Base-by-base conservation (phyloP, 148 eudicot genomes). In the Camellia lanceoleosa region DNA sequence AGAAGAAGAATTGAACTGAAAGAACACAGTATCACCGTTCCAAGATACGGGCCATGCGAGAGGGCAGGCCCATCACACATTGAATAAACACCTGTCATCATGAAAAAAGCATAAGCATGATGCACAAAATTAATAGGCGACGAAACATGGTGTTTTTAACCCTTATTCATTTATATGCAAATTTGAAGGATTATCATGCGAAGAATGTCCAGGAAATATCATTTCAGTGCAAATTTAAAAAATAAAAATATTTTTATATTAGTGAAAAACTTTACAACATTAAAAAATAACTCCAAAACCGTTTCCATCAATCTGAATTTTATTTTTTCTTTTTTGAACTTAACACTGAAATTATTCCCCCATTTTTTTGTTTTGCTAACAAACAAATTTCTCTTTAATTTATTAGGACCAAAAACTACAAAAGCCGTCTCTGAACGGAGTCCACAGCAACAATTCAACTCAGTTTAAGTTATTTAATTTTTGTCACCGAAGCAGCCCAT, bases 41-140 rank as follows among this genome's bases (percentile, higher is more conserved):
- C 99, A 47, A 96, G 86, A 87, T 92, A 96, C 12, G 95, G 97
- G 67, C 98, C 99, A 11, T 94, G 93, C 44, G 99, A 94, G 54
- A 96, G 88, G 73, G 94, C 94, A 80, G 97, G 91, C 38, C 87
- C 93, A 85, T 96, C 98, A 78, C 97, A 93, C 74, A 92, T 77
- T 71, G 87, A 77, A 89, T 96, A 96, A 70, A 88, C 97, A 89
- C 92, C 99, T 96, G 90, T 76, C 68, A 68, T 61, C 64, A 70
- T 5, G 15, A 73, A 88, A 56, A 18, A 74, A 62, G 5, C 38
- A 81, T 42, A 52, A 76, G 61, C 43, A 64, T 52, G 56, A 58
- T 43, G 41, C 70, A 47, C 49, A 14, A 60, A 59, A 73, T 23
- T n/a, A 41, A 43, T n/a, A 23, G 14, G 20, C n/a, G 18, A 30